These are phyloP conservation scores for Phialemonium atrogriseum DNA, from an alignment of 2,329 filamentous ascomycete genomes.

Conservation along the genomic window DNA sequence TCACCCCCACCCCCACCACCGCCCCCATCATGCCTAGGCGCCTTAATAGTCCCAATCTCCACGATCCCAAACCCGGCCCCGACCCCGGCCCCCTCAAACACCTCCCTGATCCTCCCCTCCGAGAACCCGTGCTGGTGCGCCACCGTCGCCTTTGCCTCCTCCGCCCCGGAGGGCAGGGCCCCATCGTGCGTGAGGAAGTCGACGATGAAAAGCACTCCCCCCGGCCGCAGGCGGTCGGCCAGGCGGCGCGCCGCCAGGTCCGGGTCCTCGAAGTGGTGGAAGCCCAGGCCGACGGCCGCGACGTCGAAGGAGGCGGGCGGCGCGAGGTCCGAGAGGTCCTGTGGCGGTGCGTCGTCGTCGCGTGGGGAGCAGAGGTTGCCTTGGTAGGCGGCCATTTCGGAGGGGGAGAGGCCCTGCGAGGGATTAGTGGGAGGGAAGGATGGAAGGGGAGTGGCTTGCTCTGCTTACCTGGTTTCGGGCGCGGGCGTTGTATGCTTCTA, in stretches of 20 bases:
- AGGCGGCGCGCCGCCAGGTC: slow-evolving; percentile 49
- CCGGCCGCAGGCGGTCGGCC: slow-evolving; percentile 52
- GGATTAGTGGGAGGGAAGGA: not conserved
- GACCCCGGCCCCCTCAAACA: slow-evolving; percentile 58
- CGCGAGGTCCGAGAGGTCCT: no score
- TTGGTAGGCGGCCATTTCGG: slow-evolving; percentile 47
- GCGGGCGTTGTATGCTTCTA: slow-evolving; percentile 55
- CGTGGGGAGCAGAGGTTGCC: slow-evolving; percentile 47
- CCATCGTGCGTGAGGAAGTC: slow-evolving; percentile 58
- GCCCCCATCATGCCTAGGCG: slow-evolving; percentile 24
- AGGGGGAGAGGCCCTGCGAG: slow-evolving; percentile 34
- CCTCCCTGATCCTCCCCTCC: slow-evolving; percentile 44
- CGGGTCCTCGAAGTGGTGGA: slow-evolving; percentile 55
- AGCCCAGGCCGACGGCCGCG: slow-evolving; percentile 40
- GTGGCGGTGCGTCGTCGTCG: slow-evolving; percentile 34
- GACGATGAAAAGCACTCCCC: slow-evolving; percentile 59
- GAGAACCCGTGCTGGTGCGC: slow-evolving; percentile 61
- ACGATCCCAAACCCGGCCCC: slow-evolving; percentile 48
- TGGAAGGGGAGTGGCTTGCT: slow-evolving; percentile 11
- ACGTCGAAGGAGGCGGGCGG: slow-evolving; percentile 60
- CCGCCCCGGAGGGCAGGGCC: slow-evolving; percentile 10
- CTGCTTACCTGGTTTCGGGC: slow-evolving; percentile 44
- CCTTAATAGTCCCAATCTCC: slow-evolving; percentile 40
- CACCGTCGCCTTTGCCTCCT: slow-evolving; percentile 39
- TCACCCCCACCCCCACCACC: slow-evolving; percentile 6